These are phyloP conservation scores for Phytophthora aleatoria DNA, from an alignment of 352 stramenopile genomes.

Conservation along the genomic window DNA sequence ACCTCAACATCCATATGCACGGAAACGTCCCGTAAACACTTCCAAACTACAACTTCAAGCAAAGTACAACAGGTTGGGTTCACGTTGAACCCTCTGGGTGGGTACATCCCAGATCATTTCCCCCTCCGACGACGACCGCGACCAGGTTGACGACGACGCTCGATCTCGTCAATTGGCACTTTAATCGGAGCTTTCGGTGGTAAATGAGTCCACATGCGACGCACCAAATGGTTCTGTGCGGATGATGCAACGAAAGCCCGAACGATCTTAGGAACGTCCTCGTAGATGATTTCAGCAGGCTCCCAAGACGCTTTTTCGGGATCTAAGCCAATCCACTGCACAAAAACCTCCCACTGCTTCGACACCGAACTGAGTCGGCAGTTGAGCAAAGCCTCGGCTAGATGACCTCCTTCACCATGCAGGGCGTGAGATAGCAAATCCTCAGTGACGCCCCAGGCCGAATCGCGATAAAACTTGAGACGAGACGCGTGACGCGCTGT, in stretches of 20 bases:
- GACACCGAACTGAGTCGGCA: background rate
- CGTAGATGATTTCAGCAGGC: background rate
- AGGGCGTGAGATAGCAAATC: background rate
- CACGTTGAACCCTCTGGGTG: no score
- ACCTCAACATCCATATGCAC: no score
- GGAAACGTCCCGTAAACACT: no score
- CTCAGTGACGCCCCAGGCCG: background rate
- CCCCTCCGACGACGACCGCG: no score
- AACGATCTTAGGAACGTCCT: conserved; percentile 33
- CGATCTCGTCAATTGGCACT: no score
- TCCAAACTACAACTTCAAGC: no score
- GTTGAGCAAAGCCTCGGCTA: background rate
- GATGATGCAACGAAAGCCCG: background rate
- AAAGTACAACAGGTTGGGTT: no score
- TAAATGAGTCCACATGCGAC: no score
- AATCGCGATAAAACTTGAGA: conserved; percentile 1
- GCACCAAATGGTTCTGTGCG: background rate
- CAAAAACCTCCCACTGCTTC: background rate
- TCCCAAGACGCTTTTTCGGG: conserved; percentile 4
- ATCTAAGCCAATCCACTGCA: conserved; percentile 9
- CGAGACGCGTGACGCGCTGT: background rate
- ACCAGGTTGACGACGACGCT: no score
- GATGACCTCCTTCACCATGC: background rate
- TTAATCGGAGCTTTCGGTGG: no score
- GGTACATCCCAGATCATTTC: no score